Conservation (phyloP, 78 protist genomes). For the Protostelium mycophagum region DNA sequence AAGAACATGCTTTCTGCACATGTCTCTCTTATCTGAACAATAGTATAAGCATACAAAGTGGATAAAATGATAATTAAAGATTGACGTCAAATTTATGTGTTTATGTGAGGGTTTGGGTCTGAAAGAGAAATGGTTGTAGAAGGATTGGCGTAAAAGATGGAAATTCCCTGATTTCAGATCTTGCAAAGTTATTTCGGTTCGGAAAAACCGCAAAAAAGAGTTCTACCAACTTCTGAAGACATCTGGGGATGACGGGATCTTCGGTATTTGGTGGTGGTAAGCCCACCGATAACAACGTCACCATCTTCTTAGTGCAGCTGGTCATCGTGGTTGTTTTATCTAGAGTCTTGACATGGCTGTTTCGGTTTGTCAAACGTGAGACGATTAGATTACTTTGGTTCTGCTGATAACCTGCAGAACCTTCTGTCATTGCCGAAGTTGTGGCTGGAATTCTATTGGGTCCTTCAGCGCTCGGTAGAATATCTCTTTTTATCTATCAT, state of each 20-base stretch:
- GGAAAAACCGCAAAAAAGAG: no score
- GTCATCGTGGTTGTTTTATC: neutral
- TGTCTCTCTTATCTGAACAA: no score
- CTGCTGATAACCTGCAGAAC: conserved; percentile 41
- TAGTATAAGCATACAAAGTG: no score
- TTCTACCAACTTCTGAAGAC: no score
- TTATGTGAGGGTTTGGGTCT: no score
- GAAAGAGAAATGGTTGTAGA: no score
- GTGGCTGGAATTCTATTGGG: conserved; percentile 56
- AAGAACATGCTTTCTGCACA: no score
- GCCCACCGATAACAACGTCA: neutral
- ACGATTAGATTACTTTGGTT: neutral
- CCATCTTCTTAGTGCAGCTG: neutral
- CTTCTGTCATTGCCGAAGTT: conserved; percentile 55
- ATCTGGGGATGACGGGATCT: neutral
- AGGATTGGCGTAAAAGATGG: no score
- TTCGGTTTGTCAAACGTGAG: neutral
- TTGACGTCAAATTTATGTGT: no score
- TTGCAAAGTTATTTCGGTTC: no score
- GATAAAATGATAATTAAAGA: no score
- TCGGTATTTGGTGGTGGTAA: neutral
- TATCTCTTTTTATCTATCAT: neutral
- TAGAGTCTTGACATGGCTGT: neutral
- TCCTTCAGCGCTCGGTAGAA: conserved; percentile 34
- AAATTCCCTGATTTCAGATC: no score